These are phyloP conservation scores for Fagopyrum homotropicum DNA, from an alignment of 148 eudicot species.

Conservation along the genomic window DNA sequence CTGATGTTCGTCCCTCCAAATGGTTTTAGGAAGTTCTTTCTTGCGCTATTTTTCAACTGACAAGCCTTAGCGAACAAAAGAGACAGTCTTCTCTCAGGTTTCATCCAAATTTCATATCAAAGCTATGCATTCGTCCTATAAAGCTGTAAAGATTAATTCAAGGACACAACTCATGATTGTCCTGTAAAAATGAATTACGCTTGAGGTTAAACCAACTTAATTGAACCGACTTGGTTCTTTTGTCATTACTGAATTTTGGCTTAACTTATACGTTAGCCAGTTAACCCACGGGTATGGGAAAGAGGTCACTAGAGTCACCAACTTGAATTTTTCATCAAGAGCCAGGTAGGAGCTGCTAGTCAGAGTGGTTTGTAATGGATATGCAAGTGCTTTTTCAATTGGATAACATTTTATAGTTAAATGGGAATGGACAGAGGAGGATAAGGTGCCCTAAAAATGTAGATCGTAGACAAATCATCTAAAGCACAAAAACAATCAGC, in stretches of 20 bases:
- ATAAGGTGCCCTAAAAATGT: background rate
- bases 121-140: background rate
- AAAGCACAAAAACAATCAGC: background rate
- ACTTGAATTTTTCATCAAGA: background rate
- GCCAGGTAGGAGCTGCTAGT: background rate
- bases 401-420: background rate
- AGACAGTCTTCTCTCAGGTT: background rate
- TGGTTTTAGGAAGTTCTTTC: background rate
- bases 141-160: background rate
- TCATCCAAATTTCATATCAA: background rate
- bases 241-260: background rate
- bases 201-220: background rate
- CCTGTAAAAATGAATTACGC: background rate
- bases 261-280: background rate
- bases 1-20: background rate
- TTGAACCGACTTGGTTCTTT: background rate
- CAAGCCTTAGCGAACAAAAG: background rate
- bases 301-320: background rate
- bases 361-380: background rate
- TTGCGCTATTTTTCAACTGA: background rate
- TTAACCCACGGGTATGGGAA: background rate
- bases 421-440: background rate
- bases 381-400: background rate
- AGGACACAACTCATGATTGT: background rate
- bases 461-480: background rate